Evolutionary conservation across 2,329 filamentous ascomycete genomes (phyloP).

Genomic region (Verticillium albo-atrum): DNA sequence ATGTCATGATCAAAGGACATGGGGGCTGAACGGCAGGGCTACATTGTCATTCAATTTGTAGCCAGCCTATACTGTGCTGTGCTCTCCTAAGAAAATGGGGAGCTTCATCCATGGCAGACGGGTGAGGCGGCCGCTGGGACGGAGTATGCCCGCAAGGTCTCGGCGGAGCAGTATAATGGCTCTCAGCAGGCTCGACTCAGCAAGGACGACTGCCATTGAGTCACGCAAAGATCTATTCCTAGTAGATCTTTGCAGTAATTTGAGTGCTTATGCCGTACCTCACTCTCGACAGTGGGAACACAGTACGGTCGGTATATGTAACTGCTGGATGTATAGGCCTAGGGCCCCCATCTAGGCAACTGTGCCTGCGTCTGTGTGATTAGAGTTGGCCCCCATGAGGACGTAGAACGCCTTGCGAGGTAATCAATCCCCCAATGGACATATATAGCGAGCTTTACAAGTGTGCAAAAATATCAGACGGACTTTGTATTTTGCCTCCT

Average conservation of each 20-base stretch:
- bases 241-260: background rate
- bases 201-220: too few species aligned
- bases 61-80: background rate
- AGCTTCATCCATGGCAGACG: background rate
- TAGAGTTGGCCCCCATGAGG: too few species aligned
- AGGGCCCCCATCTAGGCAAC: background rate
- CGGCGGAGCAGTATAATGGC: background rate
- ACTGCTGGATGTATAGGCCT: background rate
- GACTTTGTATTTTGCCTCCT: too few species aligned
- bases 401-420: too few species aligned
- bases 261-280: background rate
- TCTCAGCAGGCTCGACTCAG: background rate
- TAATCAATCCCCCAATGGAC: too few species aligned
- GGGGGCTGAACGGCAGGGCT: background rate
- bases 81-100: background rate
- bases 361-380: background rate
- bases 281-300: background rate
- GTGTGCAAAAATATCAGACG: too few species aligned
- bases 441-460: too few species aligned
- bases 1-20: background rate
- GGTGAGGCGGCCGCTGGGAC: background rate
- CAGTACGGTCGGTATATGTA: background rate
- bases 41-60: background rate
- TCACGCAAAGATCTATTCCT: background rate
- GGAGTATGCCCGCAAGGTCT: background rate